Evolutionary conservation across 78 protist genomes (phyloP).

Genomic region (Dictyostelium firmibasis): DNA sequence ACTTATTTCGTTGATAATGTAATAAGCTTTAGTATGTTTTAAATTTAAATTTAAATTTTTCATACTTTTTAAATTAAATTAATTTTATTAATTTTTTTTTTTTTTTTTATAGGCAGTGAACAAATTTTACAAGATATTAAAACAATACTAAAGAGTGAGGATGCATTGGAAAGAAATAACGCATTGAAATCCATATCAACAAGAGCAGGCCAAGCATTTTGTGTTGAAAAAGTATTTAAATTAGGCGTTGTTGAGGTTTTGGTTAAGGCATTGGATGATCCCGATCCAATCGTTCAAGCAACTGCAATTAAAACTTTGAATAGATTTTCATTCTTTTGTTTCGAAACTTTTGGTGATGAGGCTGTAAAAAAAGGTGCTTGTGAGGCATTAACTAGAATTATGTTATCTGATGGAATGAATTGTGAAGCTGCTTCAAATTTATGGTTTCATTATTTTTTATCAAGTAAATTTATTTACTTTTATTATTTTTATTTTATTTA

Average conservation of each 20-base stretch:
- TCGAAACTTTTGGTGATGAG: conserved; percentile 46
- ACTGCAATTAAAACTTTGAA: conserved; percentile 35
- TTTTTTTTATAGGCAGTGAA: background rate
- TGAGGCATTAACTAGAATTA: background rate
- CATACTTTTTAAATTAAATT: background rate
- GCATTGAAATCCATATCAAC: background rate
- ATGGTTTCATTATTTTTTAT: conserved; percentile 23
- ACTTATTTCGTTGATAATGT: background rate
- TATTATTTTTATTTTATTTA: background rate
- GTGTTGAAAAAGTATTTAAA: conserved; percentile 46
- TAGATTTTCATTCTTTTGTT: conserved; percentile 14
- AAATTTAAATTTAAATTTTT: too few species aligned
- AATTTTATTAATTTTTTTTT: background rate
- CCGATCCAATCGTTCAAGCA: conserved; percentile 61
- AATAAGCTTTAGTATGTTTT: background rate
- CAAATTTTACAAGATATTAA: conserved; percentile 23
- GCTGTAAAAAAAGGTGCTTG: conserved; percentile 41
- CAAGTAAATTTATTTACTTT: background rate
- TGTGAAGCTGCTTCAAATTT: conserved; percentile 50
- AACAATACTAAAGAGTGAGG: conserved; percentile 14
- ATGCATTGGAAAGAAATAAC: conserved; percentile 22
- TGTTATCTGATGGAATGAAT: conserved; percentile 43
- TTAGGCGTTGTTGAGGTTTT: conserved; percentile 64
- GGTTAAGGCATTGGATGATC: conserved; percentile 44
- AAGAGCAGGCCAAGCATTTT: conserved; percentile 5